Evolutionary conservation across 306 rosid genomes (phyloP).

Genomic region (Canavalia gladiata): DNA sequence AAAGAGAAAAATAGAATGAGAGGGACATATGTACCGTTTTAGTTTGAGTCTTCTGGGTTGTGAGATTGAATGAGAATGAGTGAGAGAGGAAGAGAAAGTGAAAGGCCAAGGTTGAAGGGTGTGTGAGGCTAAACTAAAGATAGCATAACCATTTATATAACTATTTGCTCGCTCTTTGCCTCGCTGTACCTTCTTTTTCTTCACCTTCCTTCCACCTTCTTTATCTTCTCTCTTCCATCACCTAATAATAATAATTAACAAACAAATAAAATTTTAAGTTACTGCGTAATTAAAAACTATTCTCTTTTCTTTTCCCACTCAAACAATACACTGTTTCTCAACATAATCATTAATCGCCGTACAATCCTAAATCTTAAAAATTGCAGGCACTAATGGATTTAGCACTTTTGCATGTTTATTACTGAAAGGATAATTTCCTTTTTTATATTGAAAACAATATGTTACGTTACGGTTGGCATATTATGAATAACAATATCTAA

Average conservation of each 20-base stretch:
- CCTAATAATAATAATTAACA: not conserved
- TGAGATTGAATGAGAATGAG: not conserved
- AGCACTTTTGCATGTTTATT: not conserved
- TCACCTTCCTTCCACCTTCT: conserved; percentile 38
- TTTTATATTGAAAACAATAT: too few species aligned
- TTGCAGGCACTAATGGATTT: too few species aligned
- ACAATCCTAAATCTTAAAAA: too few species aligned
- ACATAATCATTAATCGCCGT: not conserved
- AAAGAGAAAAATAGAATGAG: not conserved
- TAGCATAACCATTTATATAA: conserved; percentile 48
- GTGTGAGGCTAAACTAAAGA: conserved; percentile 27
- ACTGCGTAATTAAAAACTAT: not conserved
- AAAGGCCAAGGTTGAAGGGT: not conserved
- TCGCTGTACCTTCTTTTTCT: conserved; percentile 39
- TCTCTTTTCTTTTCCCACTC: too few species aligned
- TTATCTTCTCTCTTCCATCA: conserved; percentile 22
- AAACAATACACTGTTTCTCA: not conserved
- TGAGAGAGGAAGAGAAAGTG: not conserved
- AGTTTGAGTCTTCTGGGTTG: not conserved
- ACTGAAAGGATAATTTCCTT: too few species aligned
- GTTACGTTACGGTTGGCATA: too few species aligned
- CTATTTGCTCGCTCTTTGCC: conserved; percentile 45
- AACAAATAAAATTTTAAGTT: not conserved
- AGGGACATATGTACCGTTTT: not conserved
- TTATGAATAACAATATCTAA: too few species aligned